Percentiles rank a stretch among this genome's conserved stretches.
Evolutionary conservation across 1,284 basidiomycete genomes (phyloP).

Genomic region (Trichosporon faecale): DNA sequence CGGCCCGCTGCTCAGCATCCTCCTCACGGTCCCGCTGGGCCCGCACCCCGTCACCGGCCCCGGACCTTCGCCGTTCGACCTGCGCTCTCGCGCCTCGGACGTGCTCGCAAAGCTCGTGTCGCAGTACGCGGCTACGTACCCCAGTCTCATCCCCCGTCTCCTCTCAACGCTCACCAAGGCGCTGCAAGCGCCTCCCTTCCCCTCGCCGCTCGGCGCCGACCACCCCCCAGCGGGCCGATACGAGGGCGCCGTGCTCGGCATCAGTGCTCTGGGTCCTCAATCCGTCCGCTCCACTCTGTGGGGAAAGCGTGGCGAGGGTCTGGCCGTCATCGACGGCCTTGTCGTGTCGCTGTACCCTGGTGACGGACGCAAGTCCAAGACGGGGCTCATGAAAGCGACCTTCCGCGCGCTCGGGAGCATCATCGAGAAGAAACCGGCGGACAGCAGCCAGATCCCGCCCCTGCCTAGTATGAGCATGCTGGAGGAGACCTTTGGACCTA

Average conservation of each 20-base stretch:
- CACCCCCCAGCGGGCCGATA: constrained; percentile 61
- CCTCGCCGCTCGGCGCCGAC: constrained; percentile 42
- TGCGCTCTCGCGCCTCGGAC: constrained; percentile 73
- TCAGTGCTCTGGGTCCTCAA: constrained; percentile 76
- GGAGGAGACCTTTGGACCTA: constrained; percentile 32
- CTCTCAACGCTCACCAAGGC: constrained; percentile 89
- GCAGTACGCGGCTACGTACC: constrained; percentile 55
- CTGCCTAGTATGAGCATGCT: constrained; percentile 24
- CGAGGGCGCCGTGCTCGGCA: constrained; percentile 79
- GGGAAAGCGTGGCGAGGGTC: constrained; percentile 34
- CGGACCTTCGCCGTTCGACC: constrained; percentile 51
- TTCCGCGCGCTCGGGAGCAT: constrained; percentile 25
- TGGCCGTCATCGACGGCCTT: constrained; percentile 35
- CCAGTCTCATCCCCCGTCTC: constrained; percentile 58
- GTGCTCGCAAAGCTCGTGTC: constrained; percentile 70
- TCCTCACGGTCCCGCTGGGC: constrained; percentile 76
- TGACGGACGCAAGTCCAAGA: constrained; percentile 31
- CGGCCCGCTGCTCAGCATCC: constrained; percentile 83
- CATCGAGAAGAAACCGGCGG: constrained; percentile 24
- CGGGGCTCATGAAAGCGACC: constrained; percentile 37
- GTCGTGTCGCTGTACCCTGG: constrained; percentile 37
- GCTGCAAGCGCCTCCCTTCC: constrained; percentile 54
- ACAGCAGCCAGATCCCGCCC: constrained; percentile 23
- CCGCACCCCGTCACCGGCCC: constrained; percentile 39
- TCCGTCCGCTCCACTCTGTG: constrained; percentile 71